Conservation (phyloP, 306 rosid species). For the Trifolium repens region DNA sequence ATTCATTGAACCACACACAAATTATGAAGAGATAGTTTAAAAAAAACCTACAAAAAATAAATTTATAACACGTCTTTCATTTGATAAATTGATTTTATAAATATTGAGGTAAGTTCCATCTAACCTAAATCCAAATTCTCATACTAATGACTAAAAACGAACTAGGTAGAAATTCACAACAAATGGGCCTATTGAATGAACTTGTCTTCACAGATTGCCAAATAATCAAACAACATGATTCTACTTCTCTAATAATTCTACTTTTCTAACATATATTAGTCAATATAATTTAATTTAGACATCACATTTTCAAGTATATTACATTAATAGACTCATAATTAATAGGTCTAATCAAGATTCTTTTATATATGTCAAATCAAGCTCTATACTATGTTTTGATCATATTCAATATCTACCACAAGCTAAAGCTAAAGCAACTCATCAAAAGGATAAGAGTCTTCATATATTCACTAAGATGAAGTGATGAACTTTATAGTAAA, state of each 20-base stretch:
- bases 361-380: slow-evolving; percentile 39
- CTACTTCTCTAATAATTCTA: background rate
- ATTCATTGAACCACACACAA: too few species aligned
- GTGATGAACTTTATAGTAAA: slow-evolving; percentile 26
- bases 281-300: slow-evolving; percentile 2
- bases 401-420: slow-evolving; percentile 41
- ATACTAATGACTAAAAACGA: background rate
- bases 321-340: slow-evolving; percentile 1
- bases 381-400: slow-evolving; percentile 32
- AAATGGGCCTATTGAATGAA: slow-evolving; percentile 1
- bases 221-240: background rate
- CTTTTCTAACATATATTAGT: background rate
- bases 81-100: too few species aligned
- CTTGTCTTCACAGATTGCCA: background rate
- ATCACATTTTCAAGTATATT: background rate
- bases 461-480: slow-evolving; percentile 31
- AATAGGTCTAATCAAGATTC: slow-evolving; percentile 9
- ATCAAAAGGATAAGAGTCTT: slow-evolving; percentile 29
- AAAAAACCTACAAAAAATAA: too few species aligned
- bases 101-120: too few species aligned
- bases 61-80: too few species aligned
- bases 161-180: background rate
- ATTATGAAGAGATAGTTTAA: too few species aligned
- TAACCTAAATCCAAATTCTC: background rate
- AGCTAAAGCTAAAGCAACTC: slow-evolving; percentile 38